Percentiles rank a stretch among this genome's conserved stretches.
Conservation (phyloP, 768 basidiomycete genomes). For the Boletus fagicola region DNA sequence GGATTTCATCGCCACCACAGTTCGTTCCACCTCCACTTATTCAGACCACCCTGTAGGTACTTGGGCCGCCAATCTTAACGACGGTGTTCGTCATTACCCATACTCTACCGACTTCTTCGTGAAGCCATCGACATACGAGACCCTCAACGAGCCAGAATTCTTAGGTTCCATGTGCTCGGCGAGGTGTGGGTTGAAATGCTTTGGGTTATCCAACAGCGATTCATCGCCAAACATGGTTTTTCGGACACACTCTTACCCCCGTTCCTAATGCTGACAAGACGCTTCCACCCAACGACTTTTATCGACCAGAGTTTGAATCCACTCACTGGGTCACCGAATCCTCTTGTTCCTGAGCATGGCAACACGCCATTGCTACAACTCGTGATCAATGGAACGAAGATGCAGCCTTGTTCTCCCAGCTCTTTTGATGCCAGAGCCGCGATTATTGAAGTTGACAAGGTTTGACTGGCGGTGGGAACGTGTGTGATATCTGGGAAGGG, state of each 20-base stretch:
- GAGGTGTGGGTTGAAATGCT: conserved; percentile 91
- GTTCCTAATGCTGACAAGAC: conserved; percentile 58
- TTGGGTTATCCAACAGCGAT: conserved; percentile 71
- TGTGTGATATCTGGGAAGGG: conserved; percentile 78
- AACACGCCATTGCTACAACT: conserved; percentile 85
- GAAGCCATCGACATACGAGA: conserved; percentile 94
- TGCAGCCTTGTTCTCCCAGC: conserved; percentile 85
- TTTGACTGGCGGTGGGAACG: conserved; percentile 91
- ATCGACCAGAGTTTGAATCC: conserved; percentile 43
- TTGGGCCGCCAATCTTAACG: conserved; percentile 80
- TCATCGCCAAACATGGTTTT: conserved; percentile 84
- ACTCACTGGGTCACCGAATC: conserved; percentile 30
- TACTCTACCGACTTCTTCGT: conserved; percentile 79
- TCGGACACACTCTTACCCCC: conserved; percentile 76
- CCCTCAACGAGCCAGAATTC: conserved; percentile 51
- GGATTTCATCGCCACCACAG: conserved; percentile 85
- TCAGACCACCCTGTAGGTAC: conserved; percentile 83
- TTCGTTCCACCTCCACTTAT: conserved; percentile 71
- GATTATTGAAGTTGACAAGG: conserved; percentile 84
- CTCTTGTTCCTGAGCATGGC: conserved; percentile 84
- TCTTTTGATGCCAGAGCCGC: conserved; percentile 91
- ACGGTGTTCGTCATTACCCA: conserved; percentile 82
- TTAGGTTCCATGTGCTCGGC: conserved; percentile 59
- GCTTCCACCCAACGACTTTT: conserved; percentile 67
- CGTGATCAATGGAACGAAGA: conserved; percentile 89